These are phyloP conservation scores for Aaosphaeria arxii DNA, from an alignment of 2,329 filamentous ascomycete species.

Conservation along the genomic window DNA sequence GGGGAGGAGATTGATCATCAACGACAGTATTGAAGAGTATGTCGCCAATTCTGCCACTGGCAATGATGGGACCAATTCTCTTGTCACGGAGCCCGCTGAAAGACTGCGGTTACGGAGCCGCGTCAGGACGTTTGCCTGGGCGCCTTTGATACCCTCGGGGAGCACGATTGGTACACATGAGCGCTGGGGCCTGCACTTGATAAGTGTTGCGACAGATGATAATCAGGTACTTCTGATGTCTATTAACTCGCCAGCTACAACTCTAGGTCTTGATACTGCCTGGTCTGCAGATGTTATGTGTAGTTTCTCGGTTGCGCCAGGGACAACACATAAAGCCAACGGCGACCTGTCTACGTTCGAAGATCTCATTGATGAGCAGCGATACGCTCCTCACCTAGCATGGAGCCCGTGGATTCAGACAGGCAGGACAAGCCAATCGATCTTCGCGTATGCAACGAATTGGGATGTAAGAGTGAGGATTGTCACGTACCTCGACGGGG, in stretches of 20 bases:
- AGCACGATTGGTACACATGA: slow-evolving; percentile 21
- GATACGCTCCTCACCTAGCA: slow-evolving; percentile 32
- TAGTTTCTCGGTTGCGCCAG: slow-evolving; percentile 12
- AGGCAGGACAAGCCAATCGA: slow-evolving; percentile 17
- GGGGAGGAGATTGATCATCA: slow-evolving; percentile 53
- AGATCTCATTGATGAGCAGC: slow-evolving; percentile 27
- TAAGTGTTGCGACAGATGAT: slow-evolving; percentile 42
- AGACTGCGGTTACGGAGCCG: slow-evolving; percentile 34
- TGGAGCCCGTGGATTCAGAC: slow-evolving; percentile 39
- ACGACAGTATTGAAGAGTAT: slow-evolving; percentile 44
- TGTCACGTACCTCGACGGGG: slow-evolving; percentile 11
- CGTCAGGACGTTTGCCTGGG: slow-evolving; percentile 44
- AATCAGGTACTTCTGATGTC: slow-evolving; percentile 38
- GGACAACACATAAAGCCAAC: slow-evolving; percentile 5
- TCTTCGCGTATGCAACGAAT: slow-evolving; percentile 37
- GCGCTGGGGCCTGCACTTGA: slow-evolving; percentile 24
- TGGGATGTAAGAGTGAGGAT: slow-evolving; percentile 23
- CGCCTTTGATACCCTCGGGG: slow-evolving; percentile 13
- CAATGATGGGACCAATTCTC: slow-evolving; percentile 11
- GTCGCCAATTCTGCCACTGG: slow-evolving; percentile 17
- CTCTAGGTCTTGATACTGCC: slow-evolving; percentile 14
- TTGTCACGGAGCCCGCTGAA: slow-evolving; percentile 25
- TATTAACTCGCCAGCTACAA: slow-evolving; percentile 38
- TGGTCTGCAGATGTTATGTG: slow-evolving; percentile 29
- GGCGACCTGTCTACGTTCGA: slow-evolving; percentile 21